Conservation (phyloP, 108 stramenopile genomes). For the Cyclotella distinguenda region DNA sequence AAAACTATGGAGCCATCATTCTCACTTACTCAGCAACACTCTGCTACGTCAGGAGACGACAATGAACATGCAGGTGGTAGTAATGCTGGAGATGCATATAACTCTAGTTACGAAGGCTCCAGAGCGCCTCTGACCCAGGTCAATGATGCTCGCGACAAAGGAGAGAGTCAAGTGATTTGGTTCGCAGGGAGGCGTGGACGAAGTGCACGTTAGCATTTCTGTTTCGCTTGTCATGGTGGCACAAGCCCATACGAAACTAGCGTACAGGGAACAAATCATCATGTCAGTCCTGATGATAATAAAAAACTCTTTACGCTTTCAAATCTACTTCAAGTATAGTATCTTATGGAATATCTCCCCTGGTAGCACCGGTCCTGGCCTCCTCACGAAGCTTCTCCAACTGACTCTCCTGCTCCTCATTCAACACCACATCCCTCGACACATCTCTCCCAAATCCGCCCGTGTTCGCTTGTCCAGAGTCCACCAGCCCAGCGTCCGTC, state of each 20-base stretch:
- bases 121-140: constrained; percentile 26
- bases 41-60: constrained; percentile 2
- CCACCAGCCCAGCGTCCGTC: constrained; percentile 29
- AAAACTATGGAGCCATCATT: too few species aligned
- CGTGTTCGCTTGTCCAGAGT: constrained; percentile 8
- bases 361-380: constrained; percentile 37
- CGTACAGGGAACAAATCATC: too few species aligned
- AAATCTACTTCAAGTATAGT: background rate
- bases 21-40: too few species aligned
- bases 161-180: constrained; percentile 44
- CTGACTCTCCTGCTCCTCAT: constrained; percentile 67
- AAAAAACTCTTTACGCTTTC: background rate
- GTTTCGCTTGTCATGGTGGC: too few species aligned
- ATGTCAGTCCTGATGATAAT: too few species aligned
- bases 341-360: background rate
- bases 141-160: constrained; percentile 28
- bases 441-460: constrained; percentile 61
- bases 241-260: background rate
- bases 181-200: constrained; percentile 13
- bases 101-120: constrained; percentile 2
- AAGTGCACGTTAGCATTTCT: too few species aligned
- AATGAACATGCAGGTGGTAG: constrained; percentile 3
- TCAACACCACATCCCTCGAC: constrained; percentile 48
- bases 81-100: constrained; percentile 13
- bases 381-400: constrained; percentile 67